A percentile compares a stretch with the other conserved stretches of the same genome.
Evolutionary conservation across 805 yeast genomes (phyloP).

Genomic region (Pichia membranifaciens): DNA sequence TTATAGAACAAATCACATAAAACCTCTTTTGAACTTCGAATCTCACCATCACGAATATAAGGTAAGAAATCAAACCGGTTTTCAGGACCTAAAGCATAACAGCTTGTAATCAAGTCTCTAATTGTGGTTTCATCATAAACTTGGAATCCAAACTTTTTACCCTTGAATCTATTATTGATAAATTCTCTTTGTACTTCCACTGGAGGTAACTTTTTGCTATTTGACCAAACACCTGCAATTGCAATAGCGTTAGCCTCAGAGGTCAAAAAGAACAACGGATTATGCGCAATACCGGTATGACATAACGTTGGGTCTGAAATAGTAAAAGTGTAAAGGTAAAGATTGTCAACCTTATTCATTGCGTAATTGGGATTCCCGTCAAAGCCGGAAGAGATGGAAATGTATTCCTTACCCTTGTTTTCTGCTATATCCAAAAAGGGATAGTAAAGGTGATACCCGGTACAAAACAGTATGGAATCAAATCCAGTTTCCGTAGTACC

Average conservation of each 20-base stretch:
- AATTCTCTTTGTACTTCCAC: conserved; percentile 15
- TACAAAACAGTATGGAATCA: conserved; percentile 41
- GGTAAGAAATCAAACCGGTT: conserved; percentile 12
- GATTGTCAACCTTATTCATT: conserved; percentile 16
- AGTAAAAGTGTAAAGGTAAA: conserved; percentile 32
- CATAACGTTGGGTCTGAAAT: conserved; percentile 39
- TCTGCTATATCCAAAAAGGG: conserved; percentile 33
- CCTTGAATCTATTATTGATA: conserved; percentile 10
- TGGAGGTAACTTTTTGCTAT: conserved; percentile 34
- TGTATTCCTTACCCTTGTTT: conserved; percentile 16
- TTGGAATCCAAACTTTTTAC: conserved; percentile 16
- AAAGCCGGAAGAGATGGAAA: conserved; percentile 32
- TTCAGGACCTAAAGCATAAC: conserved; percentile 13
- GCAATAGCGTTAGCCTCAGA: conserved; percentile 48
- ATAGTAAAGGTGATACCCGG: conserved; percentile 43
- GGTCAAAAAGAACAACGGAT: conserved; percentile 41
- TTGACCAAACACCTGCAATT: conserved; percentile 51
- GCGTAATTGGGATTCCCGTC: conserved; percentile 17
- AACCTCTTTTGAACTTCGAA: conserved; percentile 1
- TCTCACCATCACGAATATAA: conserved; percentile 1
- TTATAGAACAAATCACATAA: conserved; percentile 13
- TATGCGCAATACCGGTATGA: conserved; percentile 35
- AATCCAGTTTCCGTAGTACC: conserved; percentile 27
- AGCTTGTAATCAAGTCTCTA: conserved; percentile 9
- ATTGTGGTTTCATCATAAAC: conserved; percentile 14